These are phyloP conservation scores for Hymenochaete sp. DNA, from an alignment of 1,284 basidiomycete genomes.

Conservation along the genomic window DNA sequence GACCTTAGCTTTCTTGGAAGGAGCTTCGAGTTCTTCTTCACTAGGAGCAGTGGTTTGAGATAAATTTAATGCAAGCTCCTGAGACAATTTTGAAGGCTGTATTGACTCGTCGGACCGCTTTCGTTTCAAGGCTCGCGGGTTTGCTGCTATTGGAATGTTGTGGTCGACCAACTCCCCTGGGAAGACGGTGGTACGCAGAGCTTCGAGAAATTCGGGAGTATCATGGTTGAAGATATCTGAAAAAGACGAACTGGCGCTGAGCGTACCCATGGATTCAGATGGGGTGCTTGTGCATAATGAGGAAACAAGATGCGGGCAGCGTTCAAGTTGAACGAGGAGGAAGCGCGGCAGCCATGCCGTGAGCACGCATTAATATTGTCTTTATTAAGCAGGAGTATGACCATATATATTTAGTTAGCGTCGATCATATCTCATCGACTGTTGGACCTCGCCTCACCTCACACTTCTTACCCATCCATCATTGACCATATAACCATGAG, in stretches of 20 bases:
- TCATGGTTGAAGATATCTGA: conserved; percentile 37
- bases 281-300: no score
- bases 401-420: no score
- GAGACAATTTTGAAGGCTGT: conserved; percentile 16
- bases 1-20: conserved; percentile 82
- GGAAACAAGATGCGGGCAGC: no score
- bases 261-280: conserved; percentile 11
- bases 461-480: no score
- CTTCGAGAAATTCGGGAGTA: conserved; percentile 46
- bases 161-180: conserved; percentile 38
- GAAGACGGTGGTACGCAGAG: conserved; percentile 37
- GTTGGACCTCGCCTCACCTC: no score
- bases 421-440: no score
- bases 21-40: conserved; percentile 52
- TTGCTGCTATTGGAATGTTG: conserved; percentile 8
- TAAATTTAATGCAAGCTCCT: conserved; percentile 10
- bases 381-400: no score
- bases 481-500: no score
- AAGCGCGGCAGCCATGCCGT: no score
- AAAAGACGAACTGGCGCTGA: conserved; percentile 10
- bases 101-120: not conserved
- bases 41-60: conserved; percentile 21
- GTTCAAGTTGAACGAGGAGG: no score
- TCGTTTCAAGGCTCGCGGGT: not conserved
- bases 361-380: no score